phyloP scores from a whole-genome alignment of 495 filamentous ascomycete species.

The Lasiosphaeris hirsuta region DNA sequence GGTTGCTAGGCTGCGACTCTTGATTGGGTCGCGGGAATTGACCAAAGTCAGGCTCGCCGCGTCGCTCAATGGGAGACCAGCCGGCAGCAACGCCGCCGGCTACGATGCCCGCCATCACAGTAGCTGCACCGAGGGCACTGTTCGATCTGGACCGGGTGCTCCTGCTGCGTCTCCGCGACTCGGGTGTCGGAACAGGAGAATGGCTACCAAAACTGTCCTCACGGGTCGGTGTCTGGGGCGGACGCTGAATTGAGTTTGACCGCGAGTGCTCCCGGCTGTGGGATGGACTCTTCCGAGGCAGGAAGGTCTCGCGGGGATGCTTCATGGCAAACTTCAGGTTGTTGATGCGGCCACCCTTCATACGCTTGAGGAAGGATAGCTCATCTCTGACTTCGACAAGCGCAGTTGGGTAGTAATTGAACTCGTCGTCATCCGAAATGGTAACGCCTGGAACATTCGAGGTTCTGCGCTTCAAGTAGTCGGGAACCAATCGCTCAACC shows the following conservation, averaged over 20 bases:
- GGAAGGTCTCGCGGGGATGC: conserved; percentile 70
- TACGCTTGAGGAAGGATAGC: conserved; percentile 80
- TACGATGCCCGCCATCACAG: conserved; percentile 84
- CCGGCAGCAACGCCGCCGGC: conserved; percentile 78
- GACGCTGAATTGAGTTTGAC: conserved; percentile 55
- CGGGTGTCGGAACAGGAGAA: conserved; percentile 61
- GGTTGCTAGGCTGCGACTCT: conserved; percentile 26
- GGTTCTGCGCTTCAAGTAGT: conserved; percentile 63
- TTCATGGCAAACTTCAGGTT: conserved; percentile 80
- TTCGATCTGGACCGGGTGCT: conserved; percentile 81
- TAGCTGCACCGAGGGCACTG: conserved; percentile 77
- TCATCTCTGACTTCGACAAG: conserved; percentile 75
- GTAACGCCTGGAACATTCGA: conserved; percentile 47
- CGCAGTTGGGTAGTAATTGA: conserved; percentile 67
- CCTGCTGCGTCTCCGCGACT: conserved; percentile 63
- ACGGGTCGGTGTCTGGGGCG: conserved; percentile 64
- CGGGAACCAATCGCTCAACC: conserved; percentile 63
- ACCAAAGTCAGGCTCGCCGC: conserved; percentile 26
- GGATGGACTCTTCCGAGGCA: conserved; percentile 69
- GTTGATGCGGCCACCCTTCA: conserved; percentile 88
- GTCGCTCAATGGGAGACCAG: conserved; percentile 78
- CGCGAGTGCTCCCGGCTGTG: conserved; percentile 59
- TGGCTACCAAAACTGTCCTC: conserved; percentile 50
- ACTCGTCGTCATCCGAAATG: conserved; percentile 71
- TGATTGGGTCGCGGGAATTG: conserved; percentile 22